Conservation (phyloP, 345 rosid genomes). For the Linum usitatissimum region DNA sequence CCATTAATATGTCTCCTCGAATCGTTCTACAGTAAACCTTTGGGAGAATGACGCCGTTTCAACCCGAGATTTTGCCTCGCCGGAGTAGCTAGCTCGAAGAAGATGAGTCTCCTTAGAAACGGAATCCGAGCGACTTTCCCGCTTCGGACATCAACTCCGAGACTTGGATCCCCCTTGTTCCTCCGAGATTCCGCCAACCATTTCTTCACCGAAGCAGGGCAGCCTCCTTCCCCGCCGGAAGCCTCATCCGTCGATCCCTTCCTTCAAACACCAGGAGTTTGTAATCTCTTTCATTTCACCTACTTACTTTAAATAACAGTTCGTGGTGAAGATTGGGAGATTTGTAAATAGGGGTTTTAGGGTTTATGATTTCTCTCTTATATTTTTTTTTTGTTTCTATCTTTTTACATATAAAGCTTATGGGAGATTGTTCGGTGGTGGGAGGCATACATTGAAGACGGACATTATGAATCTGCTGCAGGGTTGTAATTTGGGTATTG, state of each 20-base stretch:
- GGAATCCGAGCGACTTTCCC: slow-evolving; percentile 5
- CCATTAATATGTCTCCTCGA: too few relatives aligned
- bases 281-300: slow-evolving; percentile 3
- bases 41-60: too few relatives aligned
- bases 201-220: slow-evolving; percentile 45
- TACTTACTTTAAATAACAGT: too few relatives aligned
- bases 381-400: neutral
- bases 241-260: slow-evolving; percentile 24
- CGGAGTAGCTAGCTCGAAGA: neutral
- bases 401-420: slow-evolving; percentile 28
- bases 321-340: neutral
- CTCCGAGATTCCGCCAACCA: slow-evolving; percentile 16
- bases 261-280: slow-evolving; percentile 14
- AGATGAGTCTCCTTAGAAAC: slow-evolving; percentile 3
- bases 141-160: neutral
- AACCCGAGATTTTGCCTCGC: neutral
- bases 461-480: slow-evolving; percentile 56
- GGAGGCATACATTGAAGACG: slow-evolving; percentile 41
- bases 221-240: slow-evolving; percentile 23
- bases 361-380: slow-evolving; percentile 12
- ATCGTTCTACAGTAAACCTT: too few relatives aligned
- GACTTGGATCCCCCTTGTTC: neutral
- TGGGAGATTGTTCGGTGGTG: slow-evolving; percentile 38
- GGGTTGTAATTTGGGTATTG: slow-evolving; percentile 38
- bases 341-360: neutral